Percentiles rank a stretch among this genome's conserved stretches.
These are phyloP conservation scores for Arabis alpina DNA, from an alignment of 345 rosid species.

Conservation along the genomic window DNA sequence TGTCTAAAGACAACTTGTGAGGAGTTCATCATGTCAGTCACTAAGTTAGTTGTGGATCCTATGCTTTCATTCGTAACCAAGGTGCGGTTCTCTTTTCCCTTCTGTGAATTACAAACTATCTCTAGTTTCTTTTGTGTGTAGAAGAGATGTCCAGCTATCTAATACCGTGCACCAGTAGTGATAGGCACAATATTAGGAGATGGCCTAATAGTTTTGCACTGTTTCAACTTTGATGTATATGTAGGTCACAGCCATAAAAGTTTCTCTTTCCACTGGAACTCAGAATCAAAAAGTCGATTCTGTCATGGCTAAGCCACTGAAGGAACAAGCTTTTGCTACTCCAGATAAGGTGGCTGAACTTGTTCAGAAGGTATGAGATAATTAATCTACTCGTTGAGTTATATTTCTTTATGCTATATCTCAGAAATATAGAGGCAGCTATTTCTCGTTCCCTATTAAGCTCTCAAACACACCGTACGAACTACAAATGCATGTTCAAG, in stretches of 20 bases:
- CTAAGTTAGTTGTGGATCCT: constrained; percentile 95
- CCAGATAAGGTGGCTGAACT: constrained; percentile 96
- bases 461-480: constrained; percentile 14
- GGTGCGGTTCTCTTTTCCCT: constrained; percentile 51
- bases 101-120: not conserved
- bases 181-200: not conserved
- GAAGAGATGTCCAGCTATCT: constrained; percentile 9
- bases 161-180: not conserved
- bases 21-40: constrained; percentile 97
- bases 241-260: constrained; percentile 89
- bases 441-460: constrained; percentile 25
- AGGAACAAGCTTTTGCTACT: constrained; percentile 94
- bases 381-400: not conserved
- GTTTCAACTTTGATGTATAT: constrained; percentile 32
- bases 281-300: constrained; percentile 71
- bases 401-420: not conserved
- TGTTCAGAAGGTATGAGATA: constrained; percentile 77
- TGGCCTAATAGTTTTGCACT: constrained; percentile 13
- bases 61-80: constrained; percentile 98
- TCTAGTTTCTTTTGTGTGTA: too few species aligned
- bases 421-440: constrained; percentile 8
- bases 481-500: constrained; percentile 24
- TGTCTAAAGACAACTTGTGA: constrained; percentile 94
- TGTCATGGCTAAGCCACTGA: constrained; percentile 80
- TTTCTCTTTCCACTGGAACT: constrained; percentile 64